Evolutionary conservation across 345 rosid genomes (phyloP).

Genomic region (Theobroma cacao): DNA sequence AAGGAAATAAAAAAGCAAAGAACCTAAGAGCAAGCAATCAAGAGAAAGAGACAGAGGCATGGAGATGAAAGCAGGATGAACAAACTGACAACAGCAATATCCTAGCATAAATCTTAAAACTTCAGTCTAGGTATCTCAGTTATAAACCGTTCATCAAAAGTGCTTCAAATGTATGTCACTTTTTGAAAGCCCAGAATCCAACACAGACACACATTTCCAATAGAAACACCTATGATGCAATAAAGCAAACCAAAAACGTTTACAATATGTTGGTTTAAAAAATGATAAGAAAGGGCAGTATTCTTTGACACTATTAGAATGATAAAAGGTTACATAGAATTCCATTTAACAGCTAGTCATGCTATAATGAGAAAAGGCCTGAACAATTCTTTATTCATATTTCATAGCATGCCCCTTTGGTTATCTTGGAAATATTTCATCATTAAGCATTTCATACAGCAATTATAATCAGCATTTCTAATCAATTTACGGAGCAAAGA

Average conservation of each 20-base stretch:
- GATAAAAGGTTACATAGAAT: not conserved
- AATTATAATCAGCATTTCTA: not conserved
- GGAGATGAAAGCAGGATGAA: not conserved
- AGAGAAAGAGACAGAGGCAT: not conserved
- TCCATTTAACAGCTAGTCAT: not conserved
- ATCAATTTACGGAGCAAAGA: not conserved
- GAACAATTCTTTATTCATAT: not conserved
- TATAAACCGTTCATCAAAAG: not conserved
- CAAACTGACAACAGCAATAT: not conserved
- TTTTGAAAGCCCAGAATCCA: not conserved
- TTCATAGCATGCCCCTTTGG: not conserved
- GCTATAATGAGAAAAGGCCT: not conserved
- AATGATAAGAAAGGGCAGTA: not conserved
- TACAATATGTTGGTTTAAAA: not conserved
- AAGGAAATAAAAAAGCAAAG: not conserved
- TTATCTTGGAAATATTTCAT: not conserved
- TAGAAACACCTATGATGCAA: not conserved
- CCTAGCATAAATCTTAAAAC: not conserved
- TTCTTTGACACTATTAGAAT: not conserved
- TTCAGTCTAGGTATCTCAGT: not conserved
- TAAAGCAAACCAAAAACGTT: not conserved
- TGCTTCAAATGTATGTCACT: not conserved
- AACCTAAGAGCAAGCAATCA: not conserved
- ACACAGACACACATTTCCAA: not conserved
- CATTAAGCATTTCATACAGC: not conserved